phyloP scores from a whole-genome alignment of 768 basidiomycete genomes.

The Xanthoconium stramineum region DNA sequence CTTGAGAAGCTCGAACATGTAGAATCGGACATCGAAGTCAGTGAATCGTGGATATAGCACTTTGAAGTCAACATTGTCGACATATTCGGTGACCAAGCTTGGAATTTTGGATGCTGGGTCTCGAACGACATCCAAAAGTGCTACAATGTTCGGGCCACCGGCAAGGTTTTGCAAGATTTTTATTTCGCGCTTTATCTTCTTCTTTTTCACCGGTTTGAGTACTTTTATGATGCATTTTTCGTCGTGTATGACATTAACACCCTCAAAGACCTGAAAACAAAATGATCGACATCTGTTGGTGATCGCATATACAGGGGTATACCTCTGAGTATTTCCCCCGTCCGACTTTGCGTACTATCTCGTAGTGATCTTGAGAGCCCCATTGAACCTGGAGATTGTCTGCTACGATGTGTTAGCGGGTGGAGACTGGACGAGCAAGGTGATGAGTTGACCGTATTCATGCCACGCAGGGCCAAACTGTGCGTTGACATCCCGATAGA shows the following conservation, averaged over 20 bases:
- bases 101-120: constrained; percentile 97
- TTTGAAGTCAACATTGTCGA: constrained; percentile 98
- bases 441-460: constrained; percentile 74
- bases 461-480: constrained; percentile 89
- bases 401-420: constrained; percentile 32
- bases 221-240: constrained; percentile 99
- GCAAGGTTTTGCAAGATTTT: constrained; percentile 97
- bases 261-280: constrained; percentile 76
- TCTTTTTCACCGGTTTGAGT: constrained; percentile 98
- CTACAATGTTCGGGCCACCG: constrained; percentile 93
- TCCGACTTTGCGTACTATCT: constrained; percentile 95
- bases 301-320: constrained; percentile 16
- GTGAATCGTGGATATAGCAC: constrained; percentile 92
- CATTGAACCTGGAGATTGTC: constrained; percentile 97
- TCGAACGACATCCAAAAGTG: constrained; percentile 90
- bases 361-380: constrained; percentile 97
- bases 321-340: constrained; percentile 96
- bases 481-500: constrained; percentile 86
- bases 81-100: constrained; percentile 94
- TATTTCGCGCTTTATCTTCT: constrained; percentile 99
- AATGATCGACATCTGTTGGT: constrained; percentile 12
- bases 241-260: constrained; percentile 84
- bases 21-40: constrained; percentile 93
- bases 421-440: background rate
- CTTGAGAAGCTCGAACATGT: constrained; percentile 96